Evolutionary conservation across 2,329 filamentous ascomycete genomes (phyloP).

Genomic region (Fusarium torreyae): DNA sequence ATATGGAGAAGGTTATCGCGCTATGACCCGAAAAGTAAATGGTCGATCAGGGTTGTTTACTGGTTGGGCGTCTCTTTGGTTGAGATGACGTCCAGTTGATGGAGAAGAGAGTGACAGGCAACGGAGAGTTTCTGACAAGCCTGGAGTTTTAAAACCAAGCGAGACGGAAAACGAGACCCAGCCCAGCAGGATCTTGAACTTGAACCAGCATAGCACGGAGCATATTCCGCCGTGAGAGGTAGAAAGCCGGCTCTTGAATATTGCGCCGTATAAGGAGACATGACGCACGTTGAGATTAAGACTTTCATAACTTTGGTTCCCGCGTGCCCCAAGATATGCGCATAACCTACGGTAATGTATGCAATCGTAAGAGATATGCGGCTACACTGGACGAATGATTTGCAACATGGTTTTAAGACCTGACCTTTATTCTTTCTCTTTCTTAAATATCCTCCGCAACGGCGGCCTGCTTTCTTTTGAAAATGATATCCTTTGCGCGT

Average conservation of each 20-base stretch:
- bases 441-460: slow-evolving; percentile 4
- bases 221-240: background rate
- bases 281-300: slow-evolving; percentile 27
- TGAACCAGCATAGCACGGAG: background rate
- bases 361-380: slow-evolving; percentile 6
- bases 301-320: slow-evolving; percentile 16
- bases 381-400: slow-evolving; percentile 4
- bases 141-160: slow-evolving; percentile 4
- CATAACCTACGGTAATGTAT: background rate
- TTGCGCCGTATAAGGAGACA: slow-evolving; percentile 31
- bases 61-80: slow-evolving; percentile 5
- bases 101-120: slow-evolving; percentile 6
- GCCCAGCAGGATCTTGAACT: background rate
- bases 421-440: slow-evolving; percentile 5
- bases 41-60: slow-evolving; percentile 28
- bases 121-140: background rate
- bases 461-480: slow-evolving; percentile 6
- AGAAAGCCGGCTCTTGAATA: background rate
- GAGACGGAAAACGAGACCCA: background rate
- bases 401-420: slow-evolving; percentile 22
- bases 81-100: slow-evolving; percentile 36
- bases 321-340: slow-evolving; percentile 4
- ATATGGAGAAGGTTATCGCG: background rate
- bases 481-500: slow-evolving; percentile 7
- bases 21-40: slow-evolving; percentile 15